A percentile compares a stretch with the other conserved stretches of the same genome.
Evolutionary conservation across 2,329 filamentous ascomycete genomes (phyloP).

Genomic region (Hypoxylon rubiginosum): DNA sequence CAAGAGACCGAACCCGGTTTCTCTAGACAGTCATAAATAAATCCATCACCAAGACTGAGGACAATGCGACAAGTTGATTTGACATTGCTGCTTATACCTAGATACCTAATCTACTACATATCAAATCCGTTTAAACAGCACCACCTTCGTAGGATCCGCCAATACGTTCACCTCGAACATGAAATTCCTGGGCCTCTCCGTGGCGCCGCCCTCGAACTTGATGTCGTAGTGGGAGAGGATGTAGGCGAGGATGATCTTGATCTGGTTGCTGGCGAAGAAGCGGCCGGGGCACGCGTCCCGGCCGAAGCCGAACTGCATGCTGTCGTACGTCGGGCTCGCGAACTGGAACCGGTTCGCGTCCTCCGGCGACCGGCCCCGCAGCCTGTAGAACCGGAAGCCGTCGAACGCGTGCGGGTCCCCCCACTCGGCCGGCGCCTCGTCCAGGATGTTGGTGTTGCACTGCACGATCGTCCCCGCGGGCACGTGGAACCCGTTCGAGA

Average conservation of each 20-base stretch:
- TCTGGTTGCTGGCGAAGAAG: constrained; percentile 57
- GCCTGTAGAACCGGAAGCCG: constrained; percentile 48
- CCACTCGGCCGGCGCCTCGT: constrained; percentile 46
- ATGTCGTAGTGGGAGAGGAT: constrained; percentile 48
- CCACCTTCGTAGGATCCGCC: constrained; percentile 45
- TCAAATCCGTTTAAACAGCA: constrained; percentile 46
- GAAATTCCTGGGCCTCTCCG: constrained; percentile 45
- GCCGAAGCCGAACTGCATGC: constrained; percentile 56
- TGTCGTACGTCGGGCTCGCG: constrained; percentile 52
- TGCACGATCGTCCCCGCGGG: constrained; percentile 48
- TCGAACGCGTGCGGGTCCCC: constrained; percentile 47
- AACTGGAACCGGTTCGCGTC: constrained; percentile 51
- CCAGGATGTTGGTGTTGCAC: constrained; percentile 48
- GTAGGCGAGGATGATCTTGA: constrained; percentile 52
- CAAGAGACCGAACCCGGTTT: too few relatives aligned
- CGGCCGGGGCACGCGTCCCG: constrained; percentile 57
- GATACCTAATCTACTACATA: not conserved
- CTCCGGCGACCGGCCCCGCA: constrained; percentile 42
- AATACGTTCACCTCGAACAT: constrained; percentile 51
- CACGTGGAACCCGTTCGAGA: constrained; percentile 53
- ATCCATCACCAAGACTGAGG: not conserved
- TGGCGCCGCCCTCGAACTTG: constrained; percentile 43
- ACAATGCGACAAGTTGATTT: not conserved
- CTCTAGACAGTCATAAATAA: not conserved
- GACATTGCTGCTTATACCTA: not conserved